Percentiles rank a stretch among this genome's conserved stretches.
These are phyloP conservation scores for Erucastrum elatum DNA, from an alignment of 345 rosid genomes.

Conservation along the genomic window DNA sequence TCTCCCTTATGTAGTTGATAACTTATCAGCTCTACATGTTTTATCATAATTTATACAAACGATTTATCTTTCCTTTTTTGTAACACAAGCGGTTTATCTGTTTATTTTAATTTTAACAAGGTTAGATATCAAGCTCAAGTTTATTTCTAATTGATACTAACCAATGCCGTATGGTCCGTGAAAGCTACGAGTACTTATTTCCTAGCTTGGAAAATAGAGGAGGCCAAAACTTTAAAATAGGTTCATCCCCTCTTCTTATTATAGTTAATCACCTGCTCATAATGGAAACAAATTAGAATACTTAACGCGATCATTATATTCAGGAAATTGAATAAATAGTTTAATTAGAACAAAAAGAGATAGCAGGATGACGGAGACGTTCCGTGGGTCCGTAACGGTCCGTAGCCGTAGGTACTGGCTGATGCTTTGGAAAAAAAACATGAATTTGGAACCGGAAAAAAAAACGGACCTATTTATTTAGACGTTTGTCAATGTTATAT, in stretches of 20 bases:
- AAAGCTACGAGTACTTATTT: constrained; percentile 22
- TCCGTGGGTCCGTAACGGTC: constrained; percentile 12
- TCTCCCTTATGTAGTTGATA: not conserved
- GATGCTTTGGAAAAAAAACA: not conserved
- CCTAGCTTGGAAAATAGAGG: constrained; percentile 12
- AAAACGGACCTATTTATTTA: not conserved
- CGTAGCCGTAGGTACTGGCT: not conserved
- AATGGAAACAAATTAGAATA: constrained; percentile 21
- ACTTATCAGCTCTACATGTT: not conserved
- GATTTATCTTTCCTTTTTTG: not conserved
- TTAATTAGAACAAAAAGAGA: too few species aligned
- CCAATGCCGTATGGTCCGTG: constrained; percentile 25
- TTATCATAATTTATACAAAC: too few species aligned
- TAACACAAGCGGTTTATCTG: not conserved
- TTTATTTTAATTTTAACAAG: not conserved
- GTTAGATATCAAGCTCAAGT: not conserved
- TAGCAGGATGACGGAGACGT: too few species aligned
- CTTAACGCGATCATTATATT: constrained; percentile 2
- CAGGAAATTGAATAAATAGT: not conserved
- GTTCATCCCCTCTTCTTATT: constrained; percentile 36
- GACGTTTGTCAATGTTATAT: not conserved
- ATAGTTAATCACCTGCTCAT: constrained; percentile 17
- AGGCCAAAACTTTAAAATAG: constrained; percentile 8
- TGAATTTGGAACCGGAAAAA: not conserved
- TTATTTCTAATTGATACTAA: not conserved